Base-by-base conservation (phyloP, 192 early-diverging fungal genomes). In the Globomyces pollinis-pini region DNA sequence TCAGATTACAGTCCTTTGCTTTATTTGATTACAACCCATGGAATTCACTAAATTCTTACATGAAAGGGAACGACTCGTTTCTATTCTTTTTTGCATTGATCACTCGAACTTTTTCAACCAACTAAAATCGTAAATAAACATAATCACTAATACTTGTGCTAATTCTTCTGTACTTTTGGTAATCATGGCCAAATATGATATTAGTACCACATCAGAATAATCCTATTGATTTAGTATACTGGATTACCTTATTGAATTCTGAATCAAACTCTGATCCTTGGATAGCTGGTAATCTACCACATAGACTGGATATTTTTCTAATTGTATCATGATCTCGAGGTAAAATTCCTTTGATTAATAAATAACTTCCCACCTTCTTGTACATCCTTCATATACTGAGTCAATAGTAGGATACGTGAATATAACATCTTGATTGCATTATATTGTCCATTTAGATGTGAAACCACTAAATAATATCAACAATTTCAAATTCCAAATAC, bases 371-470 rank as follows among this genome's bases (percentile, higher is more conserved):
- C 57, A 86, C 87, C 86, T 50, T 63, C 56, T 38, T 88, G 76
- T n/a, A 80, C 79, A 57, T 87, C 88, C 28, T 74, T 56, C 16
- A 93, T 68, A 61, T 93, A 93, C 55, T 84, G 51, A 41, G 81
- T 76, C 12, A 93, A 65, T 13, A 90, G 61, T 23, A 80, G 62
- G 50, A 91, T 74, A 31, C 91, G 73, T 0, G 80, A 65, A 52
- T 88, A 78, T 5, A 93, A 65, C 91, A 93, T 91, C 36, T 83
- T 75, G 62, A 93, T 85, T 6, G 91, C 88, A 59, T 88, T 93
- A 45, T 71, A 60, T 64, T 91, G 91, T 31, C 78, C 75, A 7
- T 76, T 79, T 30, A 93, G 66, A 52, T 88, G 86, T 0, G 79
- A 65, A 23, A 85, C 76, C 35, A 89, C 87, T 89, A 41, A 7